These are phyloP conservation scores for Kazachstania viticola DNA, from an alignment of 805 yeast species.

Conservation along the genomic window DNA sequence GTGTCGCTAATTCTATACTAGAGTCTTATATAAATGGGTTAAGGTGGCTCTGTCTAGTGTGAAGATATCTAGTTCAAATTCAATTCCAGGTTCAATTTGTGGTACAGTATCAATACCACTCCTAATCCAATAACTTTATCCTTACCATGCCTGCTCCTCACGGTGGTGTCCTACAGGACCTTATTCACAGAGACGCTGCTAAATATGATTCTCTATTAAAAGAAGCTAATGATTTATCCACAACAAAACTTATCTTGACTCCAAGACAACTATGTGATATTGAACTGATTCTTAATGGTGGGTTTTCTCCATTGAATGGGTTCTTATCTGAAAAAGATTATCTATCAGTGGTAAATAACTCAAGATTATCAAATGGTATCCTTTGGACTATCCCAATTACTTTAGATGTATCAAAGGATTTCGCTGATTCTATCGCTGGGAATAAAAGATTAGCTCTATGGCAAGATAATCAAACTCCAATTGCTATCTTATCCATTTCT, in stretches of 20 bases:
- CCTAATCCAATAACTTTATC: no score
- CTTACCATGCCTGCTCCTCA: constrained; percentile 47
- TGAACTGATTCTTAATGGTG: constrained; percentile 86
- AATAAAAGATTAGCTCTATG: constrained; percentile 61
- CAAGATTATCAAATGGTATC: constrained; percentile 65
- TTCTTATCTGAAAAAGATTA: constrained; percentile 56
- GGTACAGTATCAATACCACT: no score
- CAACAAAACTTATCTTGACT: constrained; percentile 38
- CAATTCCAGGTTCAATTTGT: no score
- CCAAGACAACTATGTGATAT: constrained; percentile 89
- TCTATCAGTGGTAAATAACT: constrained; percentile 47
- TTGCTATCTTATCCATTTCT: constrained; percentile 71
- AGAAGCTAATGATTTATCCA: constrained; percentile 40
- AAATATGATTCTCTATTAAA: constrained; percentile 42
- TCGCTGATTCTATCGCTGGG: constrained; percentile 34
- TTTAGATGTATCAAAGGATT: constrained; percentile 52
- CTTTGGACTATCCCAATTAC: constrained; percentile 92
- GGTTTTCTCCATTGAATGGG: constrained; percentile 75
- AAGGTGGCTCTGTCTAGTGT: no score
- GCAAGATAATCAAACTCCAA: constrained; percentile 68
- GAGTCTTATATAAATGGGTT: no score
- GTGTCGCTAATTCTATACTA: no score
- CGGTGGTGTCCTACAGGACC: constrained; percentile 83
- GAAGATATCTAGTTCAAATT: no score
- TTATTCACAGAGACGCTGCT: constrained; percentile 67